Evolutionary conservation across 441 rosid species (phyloP).

Genomic region (Syzygium syzygioides): DNA sequence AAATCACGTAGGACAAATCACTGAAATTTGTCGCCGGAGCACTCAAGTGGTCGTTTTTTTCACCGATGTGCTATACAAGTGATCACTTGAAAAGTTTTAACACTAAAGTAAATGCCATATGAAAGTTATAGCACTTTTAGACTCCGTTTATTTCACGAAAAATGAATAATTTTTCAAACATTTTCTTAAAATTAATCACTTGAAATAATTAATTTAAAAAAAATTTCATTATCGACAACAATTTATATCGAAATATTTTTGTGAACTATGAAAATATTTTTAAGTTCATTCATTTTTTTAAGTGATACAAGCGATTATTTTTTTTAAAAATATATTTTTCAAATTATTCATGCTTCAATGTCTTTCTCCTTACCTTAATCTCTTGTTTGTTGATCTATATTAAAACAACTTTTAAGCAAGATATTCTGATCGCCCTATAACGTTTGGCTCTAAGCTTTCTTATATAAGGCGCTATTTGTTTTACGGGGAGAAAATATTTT

Average conservation of each 20-base stretch:
- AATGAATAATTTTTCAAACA: no score
- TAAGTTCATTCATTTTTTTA: no score
- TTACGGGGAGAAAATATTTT: no score
- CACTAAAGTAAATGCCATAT: rapidly evolving
- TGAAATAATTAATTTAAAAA: no score
- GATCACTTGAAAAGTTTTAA: not conserved
- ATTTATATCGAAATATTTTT: no score
- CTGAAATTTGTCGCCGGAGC: no score
- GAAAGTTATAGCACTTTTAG: no score
- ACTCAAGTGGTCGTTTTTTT: no score
- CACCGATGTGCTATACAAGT: no score
- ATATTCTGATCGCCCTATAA: not conserved
- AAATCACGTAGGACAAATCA: not conserved
- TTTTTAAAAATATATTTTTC: no score
- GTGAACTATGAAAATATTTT: no score
- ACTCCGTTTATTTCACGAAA: rapidly evolving
- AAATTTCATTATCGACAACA: rapidly evolving
- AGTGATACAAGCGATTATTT: rapidly evolving
- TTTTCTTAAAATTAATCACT: not conserved
- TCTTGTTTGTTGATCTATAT: not conserved
- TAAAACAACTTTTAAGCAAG: not conserved
- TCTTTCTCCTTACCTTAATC: not conserved
- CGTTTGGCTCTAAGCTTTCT: not conserved
- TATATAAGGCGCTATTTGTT: slow-evolving; percentile 1
- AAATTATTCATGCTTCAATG: no score